Evolutionary conservation across 2,329 filamentous ascomycete genomes (phyloP), one percentile per base, ranked within the genome.

Genomic region (Aspergillus terreus): DNA sequence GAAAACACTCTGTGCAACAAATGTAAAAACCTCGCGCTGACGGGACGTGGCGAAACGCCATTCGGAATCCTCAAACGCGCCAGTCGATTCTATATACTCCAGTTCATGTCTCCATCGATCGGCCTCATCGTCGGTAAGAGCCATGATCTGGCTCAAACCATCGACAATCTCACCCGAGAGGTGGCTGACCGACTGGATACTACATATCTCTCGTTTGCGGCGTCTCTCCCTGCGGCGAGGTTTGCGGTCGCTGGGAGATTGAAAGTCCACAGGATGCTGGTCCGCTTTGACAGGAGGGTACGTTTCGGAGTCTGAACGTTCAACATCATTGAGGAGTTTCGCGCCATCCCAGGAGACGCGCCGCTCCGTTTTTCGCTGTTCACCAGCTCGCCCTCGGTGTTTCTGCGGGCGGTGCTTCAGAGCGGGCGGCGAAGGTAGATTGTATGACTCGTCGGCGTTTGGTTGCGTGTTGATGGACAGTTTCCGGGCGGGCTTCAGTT

Each of bases 1-100:
- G 51, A 70, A 73, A 1, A 76, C 64, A 49, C 73, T 76, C 53
- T 77, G 76, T 6, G 68, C 64, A 46, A 76, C 53, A 53, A 76
- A 77, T 4, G 70, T 62, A 46, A 71, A 74, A 14, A 61, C 65
- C 41, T 68, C 58, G 15, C 68, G 68, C 51, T 74, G 71, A 4
- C 61, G 60, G 36, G 54, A 50, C n/a, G 70, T 70, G 42, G 71
- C 69, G 58, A 65, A 69, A 41, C 56, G 60, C 69, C 70, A 73
- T 25, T 71, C 66, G 5, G 65, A 64, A 25, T 67, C 63, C 9
- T 73, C 70, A 38, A 68, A 67, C 38, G 61, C 68, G 9, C 71
- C 71, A 43, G 62, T 60, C 4, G 53, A 60, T 43, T 73, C 66
- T 47, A 73, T 68, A 41, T 62, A 59, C n/a, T 63, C 58, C 19